phyloP scores from a whole-genome alignment of 768 basidiomycete genomes.

The Lactarius sanguifluus region DNA sequence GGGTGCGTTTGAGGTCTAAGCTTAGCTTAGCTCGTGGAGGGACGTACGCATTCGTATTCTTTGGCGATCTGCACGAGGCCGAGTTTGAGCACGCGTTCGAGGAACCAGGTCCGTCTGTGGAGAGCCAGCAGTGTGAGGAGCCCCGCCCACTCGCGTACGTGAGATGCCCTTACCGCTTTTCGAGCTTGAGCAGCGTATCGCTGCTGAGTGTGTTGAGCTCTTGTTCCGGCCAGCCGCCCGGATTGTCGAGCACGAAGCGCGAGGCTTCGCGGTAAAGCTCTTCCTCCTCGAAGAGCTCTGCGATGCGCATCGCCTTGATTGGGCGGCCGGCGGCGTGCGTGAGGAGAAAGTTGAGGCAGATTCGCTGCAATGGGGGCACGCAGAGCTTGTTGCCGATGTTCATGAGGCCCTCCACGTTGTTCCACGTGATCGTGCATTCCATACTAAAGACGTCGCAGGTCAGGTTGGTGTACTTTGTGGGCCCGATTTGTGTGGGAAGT shows the following conservation, averaged over 20 bases:
- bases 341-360: conserved; percentile 84
- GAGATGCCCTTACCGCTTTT: conserved; percentile 58
- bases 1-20: too few species aligned
- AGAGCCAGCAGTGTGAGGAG: background rate
- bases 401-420: conserved; percentile 89
- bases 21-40: too few species aligned
- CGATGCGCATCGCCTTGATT: conserved; percentile 90
- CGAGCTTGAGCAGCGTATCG: conserved; percentile 84
- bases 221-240: conserved; percentile 79
- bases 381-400: conserved; percentile 89
- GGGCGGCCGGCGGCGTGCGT: conserved; percentile 92
- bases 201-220: conserved; percentile 79
- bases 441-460: conserved; percentile 46
- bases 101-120: conserved; percentile 85
- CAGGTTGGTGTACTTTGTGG: background rate
- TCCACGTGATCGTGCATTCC: conserved; percentile 93
- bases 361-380: conserved; percentile 74
- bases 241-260: conserved; percentile 90
- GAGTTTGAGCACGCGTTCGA: conserved; percentile 90
- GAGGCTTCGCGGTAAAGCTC: conserved; percentile 89
- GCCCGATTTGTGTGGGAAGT: background rate
- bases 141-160: background rate
- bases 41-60: conserved; percentile 88
- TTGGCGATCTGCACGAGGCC: conserved; percentile 85
- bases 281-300: conserved; percentile 87